Evolutionary conservation across 2,329 filamentous ascomycete species (phyloP).

Genomic region (Colletotrichum sp.): DNA sequence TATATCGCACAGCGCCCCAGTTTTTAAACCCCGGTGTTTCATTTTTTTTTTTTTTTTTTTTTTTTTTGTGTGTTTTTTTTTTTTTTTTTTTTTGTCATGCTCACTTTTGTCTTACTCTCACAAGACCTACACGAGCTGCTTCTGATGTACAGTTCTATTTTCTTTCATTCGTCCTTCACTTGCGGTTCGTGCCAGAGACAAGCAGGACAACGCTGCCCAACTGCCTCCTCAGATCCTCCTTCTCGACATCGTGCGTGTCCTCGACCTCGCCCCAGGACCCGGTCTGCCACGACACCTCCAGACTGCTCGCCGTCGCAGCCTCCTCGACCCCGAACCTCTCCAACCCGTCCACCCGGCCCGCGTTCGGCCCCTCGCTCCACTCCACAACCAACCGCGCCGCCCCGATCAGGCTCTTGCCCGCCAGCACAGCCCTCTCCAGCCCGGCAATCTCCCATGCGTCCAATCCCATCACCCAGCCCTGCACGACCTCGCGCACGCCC

Average conservation of each 20-base stretch:
- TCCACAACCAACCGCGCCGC: slow-evolving; percentile 80
- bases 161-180: not conserved
- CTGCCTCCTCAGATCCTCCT: slow-evolving; percentile 86
- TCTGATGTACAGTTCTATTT: not conserved
- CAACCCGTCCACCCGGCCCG: slow-evolving; percentile 32
- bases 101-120: not conserved
- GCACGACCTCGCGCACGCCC: slow-evolving; percentile 77
- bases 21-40: too few relatives aligned
- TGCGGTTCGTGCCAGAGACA: slow-evolving; percentile 63
- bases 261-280: slow-evolving; percentile 95
- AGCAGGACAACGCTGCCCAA: slow-evolving; percentile 86
- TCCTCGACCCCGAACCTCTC: slow-evolving; percentile 78
- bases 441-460: slow-evolving; percentile 84
- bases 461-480: slow-evolving; percentile 77
- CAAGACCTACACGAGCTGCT: not conserved
- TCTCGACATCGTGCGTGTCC: slow-evolving; percentile 96
- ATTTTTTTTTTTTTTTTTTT: too few relatives aligned
- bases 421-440: slow-evolving; percentile 81
- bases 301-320: slow-evolving; percentile 75
- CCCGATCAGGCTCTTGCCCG: slow-evolving; percentile 84
- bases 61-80: too few relatives aligned
- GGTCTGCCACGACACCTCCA: slow-evolving; percentile 92
- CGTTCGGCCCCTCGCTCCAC: slow-evolving; percentile 76
- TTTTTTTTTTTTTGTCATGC: not conserved
- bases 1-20: too few relatives aligned